phyloP scores from a whole-genome alignment of 371 early-diverging fungal species.

The Polyrhizophydium stewartii region DNA sequence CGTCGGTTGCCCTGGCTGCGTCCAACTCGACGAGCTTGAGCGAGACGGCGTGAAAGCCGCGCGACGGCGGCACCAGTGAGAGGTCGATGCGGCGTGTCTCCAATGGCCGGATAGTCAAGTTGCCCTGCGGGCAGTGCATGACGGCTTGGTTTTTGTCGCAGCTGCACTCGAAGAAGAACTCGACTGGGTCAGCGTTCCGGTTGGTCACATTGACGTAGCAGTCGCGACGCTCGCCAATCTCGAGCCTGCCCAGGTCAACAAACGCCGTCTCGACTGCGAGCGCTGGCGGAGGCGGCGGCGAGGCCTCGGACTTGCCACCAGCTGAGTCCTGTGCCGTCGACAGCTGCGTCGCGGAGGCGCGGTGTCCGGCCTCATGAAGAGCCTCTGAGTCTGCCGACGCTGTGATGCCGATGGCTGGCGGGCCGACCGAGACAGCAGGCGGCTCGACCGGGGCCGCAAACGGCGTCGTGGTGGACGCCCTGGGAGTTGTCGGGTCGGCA shows the following conservation, averaged over 20 bases:
- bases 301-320: no score
- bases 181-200: constrained; percentile 10
- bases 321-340: no score
- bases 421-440: no score
- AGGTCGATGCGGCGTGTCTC: constrained; percentile 62
- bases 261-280: constrained; percentile 24
- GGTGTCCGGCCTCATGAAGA: no score
- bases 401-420: no score
- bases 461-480: no score
- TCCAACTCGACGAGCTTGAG: constrained; percentile 12
- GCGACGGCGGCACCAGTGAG: constrained; percentile 38
- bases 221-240: constrained; percentile 32
- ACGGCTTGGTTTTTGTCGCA: not conserved
- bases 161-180: not conserved
- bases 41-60: constrained; percentile 40
- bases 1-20: constrained; percentile 6
- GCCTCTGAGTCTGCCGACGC: no score
- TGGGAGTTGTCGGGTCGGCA: no score
- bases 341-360: no score
- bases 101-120: constrained; percentile 24
- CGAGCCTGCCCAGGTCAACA: constrained; percentile 38
- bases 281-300: not conserved
- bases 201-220: constrained; percentile 44
- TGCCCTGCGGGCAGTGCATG: not conserved
- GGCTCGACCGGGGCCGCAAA: no score